These are phyloP conservation scores for Mortierella sp. DNA, from an alignment of 371 early-diverging fungal species.

Conservation along the genomic window DNA sequence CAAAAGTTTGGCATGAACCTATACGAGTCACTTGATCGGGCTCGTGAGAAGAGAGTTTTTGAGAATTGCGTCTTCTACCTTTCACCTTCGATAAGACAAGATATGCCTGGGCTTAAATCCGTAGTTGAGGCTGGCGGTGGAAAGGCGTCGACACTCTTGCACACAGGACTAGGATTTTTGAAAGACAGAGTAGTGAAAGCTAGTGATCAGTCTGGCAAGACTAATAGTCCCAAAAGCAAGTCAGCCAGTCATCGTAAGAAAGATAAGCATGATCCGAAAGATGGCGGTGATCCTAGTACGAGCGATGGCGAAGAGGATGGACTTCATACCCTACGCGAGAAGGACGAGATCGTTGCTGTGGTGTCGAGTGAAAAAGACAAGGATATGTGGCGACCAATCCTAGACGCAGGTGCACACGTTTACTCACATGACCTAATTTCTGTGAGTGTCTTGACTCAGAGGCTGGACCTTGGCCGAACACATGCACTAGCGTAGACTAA, in stretches of 20 bases:
- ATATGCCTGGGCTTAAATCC: slow-evolving; percentile 29
- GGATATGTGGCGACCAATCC: slow-evolving; percentile 48
- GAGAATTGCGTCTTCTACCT: slow-evolving; percentile 42
- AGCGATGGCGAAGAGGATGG: slow-evolving; percentile 7
- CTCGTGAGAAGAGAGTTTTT: slow-evolving; percentile 46
- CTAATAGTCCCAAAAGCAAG: background rate
- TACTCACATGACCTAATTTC: slow-evolving; percentile 47
- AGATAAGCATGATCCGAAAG: background rate
- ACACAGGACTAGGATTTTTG: slow-evolving; percentile 38
- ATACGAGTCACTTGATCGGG: slow-evolving; percentile 38
- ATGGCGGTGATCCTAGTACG: background rate
- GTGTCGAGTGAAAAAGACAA: slow-evolving; percentile 43
- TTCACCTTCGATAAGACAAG: slow-evolving; percentile 34
- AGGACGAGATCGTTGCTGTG: slow-evolving; percentile 26
- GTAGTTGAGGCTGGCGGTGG: slow-evolving; percentile 51
- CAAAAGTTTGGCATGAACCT: slow-evolving; percentile 35
- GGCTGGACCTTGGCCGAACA: slow-evolving; percentile 26
- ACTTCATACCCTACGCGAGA: background rate
- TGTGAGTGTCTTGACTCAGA: slow-evolving; percentile 28
- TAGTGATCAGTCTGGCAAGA: background rate
- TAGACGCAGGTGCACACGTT: slow-evolving; percentile 30
- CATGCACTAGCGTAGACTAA: slow-evolving; percentile 23
- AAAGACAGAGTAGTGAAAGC: slow-evolving; percentile 30
- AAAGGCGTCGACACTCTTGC: slow-evolving; percentile 33
- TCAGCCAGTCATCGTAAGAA: background rate